Evolutionary conservation across 306 rosid genomes (phyloP), one percentile per base, ranked within the genome.

Genomic region (Betula pendula): DNA sequence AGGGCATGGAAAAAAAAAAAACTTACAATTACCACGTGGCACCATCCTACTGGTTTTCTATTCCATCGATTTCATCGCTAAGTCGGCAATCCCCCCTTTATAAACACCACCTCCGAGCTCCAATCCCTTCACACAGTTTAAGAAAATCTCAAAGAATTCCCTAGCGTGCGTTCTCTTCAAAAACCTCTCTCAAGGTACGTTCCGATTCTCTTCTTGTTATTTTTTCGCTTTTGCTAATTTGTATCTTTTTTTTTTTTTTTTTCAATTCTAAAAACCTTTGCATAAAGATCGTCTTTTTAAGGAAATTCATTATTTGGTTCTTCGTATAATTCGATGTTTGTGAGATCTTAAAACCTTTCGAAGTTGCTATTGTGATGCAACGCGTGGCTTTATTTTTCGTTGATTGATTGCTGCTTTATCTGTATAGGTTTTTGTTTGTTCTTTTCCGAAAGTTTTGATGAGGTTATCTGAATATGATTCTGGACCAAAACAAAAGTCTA

Each of bases 1-100:
- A 11, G 48, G 48, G 12, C 14, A 44, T 11, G 48, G 48, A 35
- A 35, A 35, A 35, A 35, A 35, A 35, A 3, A 35, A 35, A 35
- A 35, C 3, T 3, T 6, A 3, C 1, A 11, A 27, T 12, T 3
- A 10, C 38, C 72, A 66, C 79, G 79, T 76, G 73, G 70, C 56
- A 14, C 10, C 10, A 16, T 2, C 5, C 22, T 6, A n/a, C 59
- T 35, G 70, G 68, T 5, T 44, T 25, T 3, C 0, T 2, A 1
- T 24, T 56, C 3, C 15, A 50, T 2, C 9, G 25, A 10, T 11
- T 55, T 8, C n/a, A 12, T 24, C 20, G 0, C 1, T 0, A 14
- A 25, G 17, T 74, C 59, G 68, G 55, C 77, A 17, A 43, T 8
- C n/a, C 40, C 7, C 5, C 63, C 77, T 27, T 42, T 44, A 74